Evolutionary conservation across 805 yeast genomes (phyloP), one percentile per base, ranked within the genome.

Genomic region (Nakazawaea wickerhamii): DNA sequence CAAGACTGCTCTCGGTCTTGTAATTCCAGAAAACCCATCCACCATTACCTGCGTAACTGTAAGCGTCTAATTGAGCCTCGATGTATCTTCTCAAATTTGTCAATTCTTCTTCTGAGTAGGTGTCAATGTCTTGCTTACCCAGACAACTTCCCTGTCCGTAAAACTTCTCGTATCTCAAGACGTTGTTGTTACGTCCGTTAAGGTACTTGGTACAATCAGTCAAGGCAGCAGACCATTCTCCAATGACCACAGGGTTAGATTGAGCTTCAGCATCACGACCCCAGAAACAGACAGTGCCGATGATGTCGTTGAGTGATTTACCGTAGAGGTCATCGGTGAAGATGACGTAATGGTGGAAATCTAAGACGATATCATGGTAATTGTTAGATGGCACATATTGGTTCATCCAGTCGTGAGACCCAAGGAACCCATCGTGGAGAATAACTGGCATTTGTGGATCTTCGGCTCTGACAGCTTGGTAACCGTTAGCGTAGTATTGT

Each of bases 281-380:
- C 62, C 70, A 71, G 5, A 46, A 41, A 57, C 84, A 76, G 2
- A 81, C 79, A 32, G 65, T 57, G 26, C 57, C 52, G 38, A 91
- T 55, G 55, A 85, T 93, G 33, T 77, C 75, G 45, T 78, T 84
- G 40, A 85, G 68, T 42, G 63, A 43, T 50, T 77, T 66, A 34
- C 64, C 52, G 42, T 88, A 67, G 63, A 82, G 81, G 25, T 67
- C 77, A n/a, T 69, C 58, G 33, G 78, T 68, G 62, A 90, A 90
- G n/a, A 85, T 91, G 66, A 86, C 95, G 68, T 90, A 90, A 58
- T 84, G 82, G 63, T 90, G 96, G 64, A 87, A 95, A 60, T 90
- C 96, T 26, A 88, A 61, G 17, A 85, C 77, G 38, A 85, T 81
- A 53, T 81, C 78, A n/a, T 17, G 6, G 11, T n/a, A 69, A 41